Base-by-base conservation (phyloP, 345 rosid species). In the Syzygium grande region DNA sequence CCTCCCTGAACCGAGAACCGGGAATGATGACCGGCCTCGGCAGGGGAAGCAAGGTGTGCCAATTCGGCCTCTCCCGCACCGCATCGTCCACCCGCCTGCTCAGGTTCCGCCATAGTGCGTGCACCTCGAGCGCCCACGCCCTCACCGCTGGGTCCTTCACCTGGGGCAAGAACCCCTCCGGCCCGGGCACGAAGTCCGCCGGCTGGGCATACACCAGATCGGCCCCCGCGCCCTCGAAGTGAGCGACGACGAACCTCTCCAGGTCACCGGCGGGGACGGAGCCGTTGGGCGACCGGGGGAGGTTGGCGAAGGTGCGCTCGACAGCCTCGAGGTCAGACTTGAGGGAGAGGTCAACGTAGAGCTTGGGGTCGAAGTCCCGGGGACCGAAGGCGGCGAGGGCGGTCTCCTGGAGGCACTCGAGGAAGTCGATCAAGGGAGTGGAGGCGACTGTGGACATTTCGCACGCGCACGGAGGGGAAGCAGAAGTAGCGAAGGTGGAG, bases 1-100 rank as follows among this genome's bases (percentile, higher is more conserved):
- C 97, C 91, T 96, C 99, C 78, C 94, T 88, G 84, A 98, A 98
- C 77, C 99, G 92, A 29, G 98, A 96, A 14, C 99, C 99, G 29
- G 99, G 98, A 27, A 98, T 88, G 5, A 98, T 86, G 58, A 91
- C 91, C 65, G 94, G 91, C 88, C 89, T 92, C 22, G 99, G 97
- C 92, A 98, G 90, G 52, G 96, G 95, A 51, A 98, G 93, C 91
- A 98, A 88, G 85, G 98, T 96, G 88, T 98, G 98, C 84, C 89
- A 87, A 10, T 94, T 96, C 7, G 97, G 95, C 21, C 78, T 90
- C 85, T 92, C 89, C 61, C 25, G 87, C 4, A 95, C 97, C 5
- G 94, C 90, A 55, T 84, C 90, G 11, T 99, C 93, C 49, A 95
- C 93, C 87, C 86, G 92, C 91, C 95, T 84, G 85, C 95, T 93